phyloP scores from a whole-genome alignment of 305 asterid genomes.

The Solanum chacoense region DNA sequence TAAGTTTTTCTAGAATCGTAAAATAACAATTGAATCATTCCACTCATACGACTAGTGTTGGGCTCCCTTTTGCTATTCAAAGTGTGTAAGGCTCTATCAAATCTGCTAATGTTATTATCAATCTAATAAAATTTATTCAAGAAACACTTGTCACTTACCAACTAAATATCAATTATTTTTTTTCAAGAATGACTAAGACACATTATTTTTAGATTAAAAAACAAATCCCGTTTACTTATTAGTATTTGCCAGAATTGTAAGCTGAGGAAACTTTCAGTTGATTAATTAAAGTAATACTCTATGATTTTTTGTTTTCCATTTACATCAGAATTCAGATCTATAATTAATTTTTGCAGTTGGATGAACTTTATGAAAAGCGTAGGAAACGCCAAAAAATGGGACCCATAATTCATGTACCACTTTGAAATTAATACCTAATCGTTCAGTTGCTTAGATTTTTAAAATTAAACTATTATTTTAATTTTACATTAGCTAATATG shows the following conservation, averaged over 20 bases:
- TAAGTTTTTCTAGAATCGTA: not conserved
- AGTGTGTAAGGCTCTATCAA: not conserved
- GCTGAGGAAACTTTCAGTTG: not conserved
- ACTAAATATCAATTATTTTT: not conserved
- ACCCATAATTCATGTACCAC: not conserved
- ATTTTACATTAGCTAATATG: not conserved
- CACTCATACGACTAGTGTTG: too few relatives aligned
- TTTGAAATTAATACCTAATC: not conserved
- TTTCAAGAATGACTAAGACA: not conserved
- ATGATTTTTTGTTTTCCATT: not conserved
- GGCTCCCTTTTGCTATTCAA: not conserved
- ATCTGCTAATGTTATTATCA: not conserved
- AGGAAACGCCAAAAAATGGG: not conserved
- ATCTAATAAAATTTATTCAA: not conserved
- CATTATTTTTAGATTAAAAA: not conserved
- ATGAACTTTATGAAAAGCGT: not conserved
- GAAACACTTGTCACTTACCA: not conserved
- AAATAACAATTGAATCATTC: not conserved
- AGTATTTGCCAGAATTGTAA: not conserved
- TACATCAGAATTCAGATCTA: not conserved
- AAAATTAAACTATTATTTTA: not conserved
- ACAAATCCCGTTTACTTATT: not conserved
- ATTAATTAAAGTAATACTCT: not conserved
- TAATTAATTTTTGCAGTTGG: not conserved
- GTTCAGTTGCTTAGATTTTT: not conserved